Evolutionary conservation across 768 basidiomycete species (phyloP).

Genomic region (Galerina marginata): DNA sequence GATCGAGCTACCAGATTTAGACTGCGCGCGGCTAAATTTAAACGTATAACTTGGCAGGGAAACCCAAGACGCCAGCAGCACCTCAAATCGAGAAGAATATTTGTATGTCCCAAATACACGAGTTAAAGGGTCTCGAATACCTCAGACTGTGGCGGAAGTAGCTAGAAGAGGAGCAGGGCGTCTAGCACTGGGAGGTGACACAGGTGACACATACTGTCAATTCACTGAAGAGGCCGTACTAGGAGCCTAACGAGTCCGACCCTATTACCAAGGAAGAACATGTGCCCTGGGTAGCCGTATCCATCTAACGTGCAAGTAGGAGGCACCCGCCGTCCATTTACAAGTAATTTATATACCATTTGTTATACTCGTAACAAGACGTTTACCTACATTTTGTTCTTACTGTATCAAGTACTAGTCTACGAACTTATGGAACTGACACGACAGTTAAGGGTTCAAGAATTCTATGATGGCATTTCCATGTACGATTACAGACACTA

Average conservation of each 20-base stretch:
- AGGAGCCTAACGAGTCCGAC: no score
- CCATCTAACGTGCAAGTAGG: no score
- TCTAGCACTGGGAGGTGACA: neutral
- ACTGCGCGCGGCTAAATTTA: conserved; percentile 23
- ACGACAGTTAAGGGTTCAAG: neutral
- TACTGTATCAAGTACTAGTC: neutral
- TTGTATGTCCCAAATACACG: neutral
- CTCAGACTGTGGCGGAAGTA: conserved; percentile 2
- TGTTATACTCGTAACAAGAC: neutral
- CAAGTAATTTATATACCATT: no score
- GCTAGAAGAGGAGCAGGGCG: neutral
- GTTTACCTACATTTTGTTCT: neutral
- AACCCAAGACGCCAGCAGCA: conserved; percentile 10
- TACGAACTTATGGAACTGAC: neutral
- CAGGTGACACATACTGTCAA: conserved; percentile 13
- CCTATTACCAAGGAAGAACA: no score
- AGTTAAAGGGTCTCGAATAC: no score
- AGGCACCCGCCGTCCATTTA: no score
- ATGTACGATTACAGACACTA: conserved; percentile 9
- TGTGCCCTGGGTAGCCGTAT: no score
- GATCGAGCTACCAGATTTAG: conserved; percentile 19
- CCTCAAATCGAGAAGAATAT: conserved; percentile 13
- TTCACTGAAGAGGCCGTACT: neutral
- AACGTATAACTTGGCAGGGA: conserved; percentile 11
- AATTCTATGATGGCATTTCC: conserved; percentile 17